Evolutionary conservation across 257 asterid genomes (phyloP), one percentile per base, ranked within the genome.

Genomic region (Galeopsis tetrahit): DNA sequence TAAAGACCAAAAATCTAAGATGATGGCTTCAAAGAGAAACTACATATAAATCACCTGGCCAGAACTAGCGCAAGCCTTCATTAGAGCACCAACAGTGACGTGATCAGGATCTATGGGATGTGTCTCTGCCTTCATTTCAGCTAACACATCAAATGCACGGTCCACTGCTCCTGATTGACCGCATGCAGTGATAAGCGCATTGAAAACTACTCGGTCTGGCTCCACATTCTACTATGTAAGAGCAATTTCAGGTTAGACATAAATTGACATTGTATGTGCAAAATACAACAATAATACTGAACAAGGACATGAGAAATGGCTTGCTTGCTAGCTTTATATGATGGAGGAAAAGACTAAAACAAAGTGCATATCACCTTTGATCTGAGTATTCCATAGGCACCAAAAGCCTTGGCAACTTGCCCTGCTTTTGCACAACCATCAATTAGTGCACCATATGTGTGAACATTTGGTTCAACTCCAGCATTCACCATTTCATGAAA

Each of bases 391-490:
- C 98, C 99, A 72, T 94, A 94, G 75, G 97, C 99, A 80, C 99
- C 98, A 80, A 94, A 94, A 21, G 99, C 99, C 89, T 94, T 94
- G 61, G 97, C 97, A 75, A 94, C 90, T 83, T 94, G 99, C 72
- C 99, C 99, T 3, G 97, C 98, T 85, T 90, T 94, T 69, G 98
- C 99, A 74, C 99, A 91, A 42, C 99, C 99, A 87, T 91, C 95
- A 77, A 94, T 94, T 74, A 94, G 96, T 75, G 98, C 90, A 75
- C 99, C 89, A 66, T 88, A 94, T 17, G 99, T 94, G 83, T 94
- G 96, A 77, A 87, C 84, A 90, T 90, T 94, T 69, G 98, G 97
- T 82, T 91, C 96, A 68, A 91, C 91, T 76, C 96, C 97, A 83
- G 93, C 95, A 84, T 87, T 94, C 60, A 94, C 93, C 99, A 94